These are phyloP conservation scores for Euphorbia tirucalli DNA, from an alignment of 345 rosid genomes.

Conservation along the genomic window DNA sequence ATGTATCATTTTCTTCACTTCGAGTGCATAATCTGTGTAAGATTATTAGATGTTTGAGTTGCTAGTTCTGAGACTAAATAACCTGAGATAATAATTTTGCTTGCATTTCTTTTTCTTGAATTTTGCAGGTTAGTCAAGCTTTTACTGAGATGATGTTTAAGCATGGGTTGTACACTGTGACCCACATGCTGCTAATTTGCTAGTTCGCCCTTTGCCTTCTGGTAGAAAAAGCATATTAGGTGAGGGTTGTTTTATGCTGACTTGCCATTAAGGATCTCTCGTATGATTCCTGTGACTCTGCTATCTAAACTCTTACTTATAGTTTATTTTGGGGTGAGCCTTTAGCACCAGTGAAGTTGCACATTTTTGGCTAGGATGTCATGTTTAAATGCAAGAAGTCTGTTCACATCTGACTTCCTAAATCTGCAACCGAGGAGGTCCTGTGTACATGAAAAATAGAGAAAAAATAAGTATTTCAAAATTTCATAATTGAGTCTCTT, in stretches of 20 bases:
- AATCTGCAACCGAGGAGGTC: not conserved
- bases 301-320: not conserved
- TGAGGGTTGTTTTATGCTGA: constrained; percentile 29
- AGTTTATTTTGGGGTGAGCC: not conserved
- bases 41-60: not conserved
- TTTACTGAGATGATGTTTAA: constrained; percentile 98
- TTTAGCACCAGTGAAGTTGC: not conserved
- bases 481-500: too few relatives aligned
- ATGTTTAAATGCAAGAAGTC: constrained; percentile 2
- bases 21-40: not conserved
- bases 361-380: not conserved
- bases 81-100: too few relatives aligned
- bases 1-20: not conserved
- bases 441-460: not conserved
- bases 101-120: constrained; percentile 9
- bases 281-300: not conserved
- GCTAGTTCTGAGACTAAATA: constrained; percentile 4
- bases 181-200: constrained; percentile 95
- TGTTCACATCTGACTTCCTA: not conserved
- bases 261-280: not conserved
- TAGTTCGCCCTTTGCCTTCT: constrained; percentile 76
- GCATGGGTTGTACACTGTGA: constrained; percentile 97
- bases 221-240: constrained; percentile 54
- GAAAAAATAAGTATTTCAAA: too few relatives aligned
- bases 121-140: constrained; percentile 69